Evolutionary conservation across 2,329 filamentous ascomycete species (phyloP).

Genomic region (Dichotomopilus funicola): DNA sequence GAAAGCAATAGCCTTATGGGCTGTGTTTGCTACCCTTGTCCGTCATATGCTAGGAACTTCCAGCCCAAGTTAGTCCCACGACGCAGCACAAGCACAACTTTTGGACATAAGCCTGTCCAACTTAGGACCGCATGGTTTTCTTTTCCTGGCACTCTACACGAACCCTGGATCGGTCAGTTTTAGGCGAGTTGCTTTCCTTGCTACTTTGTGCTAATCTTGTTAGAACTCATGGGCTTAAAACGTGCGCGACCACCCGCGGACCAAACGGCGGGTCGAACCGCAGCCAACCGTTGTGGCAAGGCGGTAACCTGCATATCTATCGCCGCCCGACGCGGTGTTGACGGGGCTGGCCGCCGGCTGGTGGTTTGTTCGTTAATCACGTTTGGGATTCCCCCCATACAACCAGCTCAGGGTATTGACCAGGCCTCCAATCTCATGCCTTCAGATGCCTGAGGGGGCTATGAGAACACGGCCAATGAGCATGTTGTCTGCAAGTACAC

Average conservation of each 20-base stretch:
- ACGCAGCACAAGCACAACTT: slow-evolving; percentile 19
- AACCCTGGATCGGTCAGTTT: neutral
- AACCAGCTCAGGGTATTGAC: no score
- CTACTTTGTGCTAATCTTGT: no score
- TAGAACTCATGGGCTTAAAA: neutral
- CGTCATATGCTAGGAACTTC: neutral
- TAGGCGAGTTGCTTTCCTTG: no score
- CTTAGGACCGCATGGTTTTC: slow-evolving; percentile 11
- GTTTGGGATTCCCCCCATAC: slow-evolving; percentile 1
- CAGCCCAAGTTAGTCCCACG: slow-evolving; percentile 17
- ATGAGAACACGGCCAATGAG: no score
- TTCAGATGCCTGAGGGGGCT: no score
- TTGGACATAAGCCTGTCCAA: slow-evolving; percentile 15
- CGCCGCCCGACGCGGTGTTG: slow-evolving; percentile 16
- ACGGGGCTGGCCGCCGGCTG: slow-evolving; percentile 1
- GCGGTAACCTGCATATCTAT: slow-evolving; percentile 24
- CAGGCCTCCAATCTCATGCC: no score
- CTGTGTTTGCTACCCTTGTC: neutral
- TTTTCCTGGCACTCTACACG: slow-evolving; percentile 2
- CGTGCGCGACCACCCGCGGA: slow-evolving; percentile 4
- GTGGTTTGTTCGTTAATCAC: neutral
- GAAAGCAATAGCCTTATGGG: no score
- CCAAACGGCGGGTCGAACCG: slow-evolving; percentile 20
- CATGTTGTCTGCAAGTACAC: no score
- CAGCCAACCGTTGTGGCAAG: slow-evolving; percentile 22